Conservation (phyloP, 441 rosid genomes). For the Daphne laureola region DNA sequence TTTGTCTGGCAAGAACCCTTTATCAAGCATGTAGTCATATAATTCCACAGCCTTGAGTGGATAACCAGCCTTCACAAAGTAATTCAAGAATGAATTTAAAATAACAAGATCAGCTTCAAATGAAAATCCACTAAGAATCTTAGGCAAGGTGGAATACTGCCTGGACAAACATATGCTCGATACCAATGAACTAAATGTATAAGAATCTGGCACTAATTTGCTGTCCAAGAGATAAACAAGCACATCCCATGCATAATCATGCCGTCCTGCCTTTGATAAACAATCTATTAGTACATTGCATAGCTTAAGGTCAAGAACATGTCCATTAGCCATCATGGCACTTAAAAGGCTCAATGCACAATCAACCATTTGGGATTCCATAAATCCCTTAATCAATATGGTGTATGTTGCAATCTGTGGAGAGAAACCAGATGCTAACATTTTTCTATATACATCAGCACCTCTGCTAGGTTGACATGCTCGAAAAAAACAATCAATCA, state of each 20-base stretch:
- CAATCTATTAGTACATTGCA: slow-evolving; percentile 53
- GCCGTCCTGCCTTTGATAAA: slow-evolving; percentile 38
- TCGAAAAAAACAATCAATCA: slow-evolving; percentile 40
- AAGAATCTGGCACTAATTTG: slow-evolving; percentile 53
- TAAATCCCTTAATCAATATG: slow-evolving; percentile 44
- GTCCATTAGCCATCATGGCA: slow-evolving; percentile 33
- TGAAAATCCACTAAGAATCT: slow-evolving; percentile 22
- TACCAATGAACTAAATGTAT: slow-evolving; percentile 49
- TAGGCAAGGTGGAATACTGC: slow-evolving; percentile 26
- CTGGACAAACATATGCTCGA: slow-evolving; percentile 33
- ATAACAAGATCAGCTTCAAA: slow-evolving; percentile 38
- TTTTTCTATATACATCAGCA: slow-evolving; percentile 37
- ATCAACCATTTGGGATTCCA: slow-evolving; percentile 38
- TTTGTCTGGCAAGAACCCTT: slow-evolving; percentile 45
- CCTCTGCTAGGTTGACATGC: slow-evolving; percentile 39
- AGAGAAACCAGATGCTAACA: slow-evolving; percentile 41
- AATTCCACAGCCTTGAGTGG: slow-evolving; percentile 32
- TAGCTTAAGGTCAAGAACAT: slow-evolving; percentile 51
- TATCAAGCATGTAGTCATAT: slow-evolving; percentile 31
- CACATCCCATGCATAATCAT: slow-evolving; percentile 32
- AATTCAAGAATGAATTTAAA: slow-evolving; percentile 47
- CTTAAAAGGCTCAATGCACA: slow-evolving; percentile 34
- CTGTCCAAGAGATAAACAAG: slow-evolving; percentile 20
- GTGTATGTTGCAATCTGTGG: slow-evolving; percentile 67
- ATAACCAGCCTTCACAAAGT: slow-evolving; percentile 41